A percentile compares a stretch with the other conserved stretches of the same genome.
Evolutionary conservation across 1,284 basidiomycete genomes (phyloP).

Genomic region (Anthracocystis panici-leucophaei): DNA sequence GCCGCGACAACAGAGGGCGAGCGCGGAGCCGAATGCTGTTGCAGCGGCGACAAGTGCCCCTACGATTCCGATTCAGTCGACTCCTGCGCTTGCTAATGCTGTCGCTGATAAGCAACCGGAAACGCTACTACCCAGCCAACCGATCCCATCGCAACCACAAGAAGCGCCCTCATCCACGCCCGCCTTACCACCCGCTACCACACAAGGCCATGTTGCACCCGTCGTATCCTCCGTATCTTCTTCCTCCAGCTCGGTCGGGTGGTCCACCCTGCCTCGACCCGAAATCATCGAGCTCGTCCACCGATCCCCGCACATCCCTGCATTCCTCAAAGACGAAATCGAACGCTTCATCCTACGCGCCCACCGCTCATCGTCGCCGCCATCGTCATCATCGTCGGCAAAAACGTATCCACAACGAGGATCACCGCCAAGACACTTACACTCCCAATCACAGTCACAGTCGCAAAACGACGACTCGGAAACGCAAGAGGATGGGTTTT

Average conservation of each 20-base stretch:
- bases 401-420: background rate
- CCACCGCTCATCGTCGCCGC: conserved; percentile 13
- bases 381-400: background rate
- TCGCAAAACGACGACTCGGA: conserved; percentile 45
- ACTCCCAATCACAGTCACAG: conserved; percentile 11
- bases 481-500: conserved; percentile 45
- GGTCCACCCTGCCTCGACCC: conserved; percentile 28
- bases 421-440: conserved; percentile 2
- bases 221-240: conserved; percentile 4
- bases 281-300: conserved; percentile 38
- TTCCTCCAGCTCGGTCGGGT: conserved; percentile 19
- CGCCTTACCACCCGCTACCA: conserved; percentile 5
- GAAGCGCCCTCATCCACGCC: conserved; percentile 22
- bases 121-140: conserved; percentile 14
- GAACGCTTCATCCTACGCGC: conserved; percentile 36
- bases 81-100: conserved; percentile 16
- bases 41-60: background rate
- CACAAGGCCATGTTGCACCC: background rate
- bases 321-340: conserved; percentile 42
- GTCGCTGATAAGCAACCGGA: background rate
- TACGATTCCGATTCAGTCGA: conserved; percentile 21
- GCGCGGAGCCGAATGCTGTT: background rate
- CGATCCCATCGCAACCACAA: conserved; percentile 30
- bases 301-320: conserved; percentile 31
- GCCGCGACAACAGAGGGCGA: background rate